Percentiles rank a stretch among this genome's conserved stretches.
Conservation (phyloP, 164 flowering plant genomes). For the Nymphaea colorata region DNA sequence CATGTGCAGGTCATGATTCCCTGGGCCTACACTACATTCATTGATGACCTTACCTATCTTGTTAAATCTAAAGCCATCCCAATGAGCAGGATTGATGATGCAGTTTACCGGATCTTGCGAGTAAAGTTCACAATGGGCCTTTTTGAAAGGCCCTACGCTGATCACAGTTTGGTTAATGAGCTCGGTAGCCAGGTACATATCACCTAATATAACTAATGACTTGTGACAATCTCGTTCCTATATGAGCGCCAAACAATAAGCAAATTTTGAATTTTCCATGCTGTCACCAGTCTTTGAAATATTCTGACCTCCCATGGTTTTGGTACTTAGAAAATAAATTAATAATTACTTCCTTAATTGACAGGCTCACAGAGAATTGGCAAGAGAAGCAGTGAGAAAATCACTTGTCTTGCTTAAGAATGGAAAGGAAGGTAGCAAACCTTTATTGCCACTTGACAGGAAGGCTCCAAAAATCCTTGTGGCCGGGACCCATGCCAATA, state of each 20-base stretch:
- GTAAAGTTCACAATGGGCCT: slow-evolving; percentile 28
- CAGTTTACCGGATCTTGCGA: slow-evolving; percentile 16
- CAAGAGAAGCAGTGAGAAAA: slow-evolving; percentile 26
- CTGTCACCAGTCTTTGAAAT: background rate
- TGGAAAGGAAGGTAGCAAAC: slow-evolving; percentile 13
- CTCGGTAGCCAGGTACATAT: slow-evolving; percentile 26
- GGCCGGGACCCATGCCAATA: slow-evolving; percentile 23
- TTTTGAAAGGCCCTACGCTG: slow-evolving; percentile 27
- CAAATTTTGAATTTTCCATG: background rate
- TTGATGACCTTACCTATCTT: slow-evolving; percentile 8
- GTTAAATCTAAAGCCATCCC: slow-evolving; percentile 15
- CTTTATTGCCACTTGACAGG: slow-evolving; percentile 22
- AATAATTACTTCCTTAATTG: background rate
- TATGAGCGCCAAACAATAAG: too few relatives aligned
- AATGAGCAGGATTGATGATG: slow-evolving; percentile 22
- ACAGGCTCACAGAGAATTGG: slow-evolving; percentile 27
- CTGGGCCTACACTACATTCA: slow-evolving; percentile 8
- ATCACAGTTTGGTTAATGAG: slow-evolving; percentile 17
- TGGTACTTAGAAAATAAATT: too few relatives aligned
- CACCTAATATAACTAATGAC: background rate
- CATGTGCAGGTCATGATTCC: slow-evolving; percentile 18
- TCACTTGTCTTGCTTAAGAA: slow-evolving; percentile 24
- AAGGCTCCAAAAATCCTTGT: slow-evolving; percentile 24
- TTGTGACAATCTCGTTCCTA: too few relatives aligned
- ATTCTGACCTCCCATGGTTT: background rate